Evolutionary conservation across 2,329 filamentous ascomycete species (phyloP).

Genomic region (Herpotrichia juniperi): DNA sequence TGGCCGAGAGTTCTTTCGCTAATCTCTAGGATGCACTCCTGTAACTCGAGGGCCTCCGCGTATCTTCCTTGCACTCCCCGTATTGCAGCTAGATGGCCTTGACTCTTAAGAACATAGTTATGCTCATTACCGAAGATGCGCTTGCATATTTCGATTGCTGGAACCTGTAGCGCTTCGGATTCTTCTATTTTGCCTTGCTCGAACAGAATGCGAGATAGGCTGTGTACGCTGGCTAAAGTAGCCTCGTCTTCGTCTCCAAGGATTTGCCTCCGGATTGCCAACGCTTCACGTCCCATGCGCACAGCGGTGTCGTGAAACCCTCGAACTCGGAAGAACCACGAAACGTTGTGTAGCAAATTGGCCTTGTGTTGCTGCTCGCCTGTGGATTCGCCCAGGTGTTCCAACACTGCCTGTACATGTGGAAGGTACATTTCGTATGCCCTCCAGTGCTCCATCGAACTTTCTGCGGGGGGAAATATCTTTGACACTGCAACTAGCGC

Average conservation of each 20-base stretch:
- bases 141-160: conserved; percentile 10
- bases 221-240: conserved; percentile 7
- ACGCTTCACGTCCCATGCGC: conserved; percentile 10
- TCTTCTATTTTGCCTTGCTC: conserved; percentile 10
- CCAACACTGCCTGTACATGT: conserved; percentile 9
- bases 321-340: conserved; percentile 11
- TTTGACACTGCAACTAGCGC: conserved; percentile 9
- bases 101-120: conserved; percentile 1
- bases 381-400: conserved; percentile 5
- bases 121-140: conserved; percentile 5
- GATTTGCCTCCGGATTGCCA: conserved; percentile 6
- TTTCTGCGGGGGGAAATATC: conserved; percentile 4
- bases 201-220: conserved; percentile 11
- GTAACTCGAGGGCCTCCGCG: conserved; percentile 8
- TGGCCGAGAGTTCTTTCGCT: conserved; percentile 6
- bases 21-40: conserved; percentile 8
- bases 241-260: conserved; percentile 10
- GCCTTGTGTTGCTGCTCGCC: conserved; percentile 3
- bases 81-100: conserved; percentile 9
- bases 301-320: conserved; percentile 11
- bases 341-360: conserved; percentile 10
- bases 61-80: conserved; percentile 10
- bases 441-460: conserved; percentile 10
- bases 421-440: conserved; percentile 10
- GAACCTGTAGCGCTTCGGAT: conserved; percentile 7